Evolutionary conservation across 1,139 yeast genomes (phyloP), one percentile per base, ranked within the genome.

Genomic region (Kodamaea alishanica): DNA sequence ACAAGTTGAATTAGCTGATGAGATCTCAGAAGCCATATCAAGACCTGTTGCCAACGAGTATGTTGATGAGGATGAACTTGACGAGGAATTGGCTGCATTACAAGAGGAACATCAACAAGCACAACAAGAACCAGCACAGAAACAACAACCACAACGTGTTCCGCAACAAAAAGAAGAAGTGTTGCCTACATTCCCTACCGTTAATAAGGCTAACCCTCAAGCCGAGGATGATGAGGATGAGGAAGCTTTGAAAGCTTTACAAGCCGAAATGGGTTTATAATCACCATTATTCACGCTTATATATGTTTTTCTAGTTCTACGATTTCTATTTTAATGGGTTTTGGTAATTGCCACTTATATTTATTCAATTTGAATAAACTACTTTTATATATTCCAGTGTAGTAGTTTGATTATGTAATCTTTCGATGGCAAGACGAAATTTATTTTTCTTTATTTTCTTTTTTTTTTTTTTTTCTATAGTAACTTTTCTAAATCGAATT

Each of bases 1-100:
- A 60, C 98, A 92, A 65, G 95, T 92, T 40, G 96, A 90, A 54
- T 74, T 88, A 53, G 88, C 96, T 32, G 96, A 89, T 53, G 98
- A 92, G 67, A 89, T 92, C 42, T 83, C 95, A 38, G 97, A 92
- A 44, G 97, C 98, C 33, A 89, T 92, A 45, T 84, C 96, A 34
- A 79, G 96, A 65, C 96, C 97, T 8, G 75, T 89, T 46, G 92
- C 90, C 41, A 75, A 79, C 37, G 95, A 87, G 43, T 75, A 72
- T 43, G 75, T 77, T 23, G 81, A 81, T 44, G 90, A 83, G 49
- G 89, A 88, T 49, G 96, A 90, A 61, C 73, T 84, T 58, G 87
- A 83, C 53, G 97, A 89, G 52, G 98, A 92, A 64, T 77, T 92
- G 62, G 95, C 89, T 43, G 84, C 81, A 45, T 73, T 89, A 54